phyloP scores from a whole-genome alignment of 164 flowering plant species.

The Amborella trichopoda region DNA sequence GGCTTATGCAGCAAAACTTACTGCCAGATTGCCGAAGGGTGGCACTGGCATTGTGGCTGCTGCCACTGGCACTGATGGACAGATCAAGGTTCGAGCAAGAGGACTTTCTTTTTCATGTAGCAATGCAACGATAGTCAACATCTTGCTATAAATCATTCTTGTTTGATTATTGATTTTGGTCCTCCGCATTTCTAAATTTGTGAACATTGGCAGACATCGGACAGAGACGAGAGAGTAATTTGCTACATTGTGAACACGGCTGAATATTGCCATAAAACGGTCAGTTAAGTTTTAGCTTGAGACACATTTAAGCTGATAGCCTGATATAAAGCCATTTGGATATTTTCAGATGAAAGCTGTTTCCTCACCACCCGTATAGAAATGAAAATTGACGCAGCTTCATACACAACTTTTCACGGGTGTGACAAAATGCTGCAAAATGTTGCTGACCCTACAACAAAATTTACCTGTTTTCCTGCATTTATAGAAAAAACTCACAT shows the following conservation, averaged over 20 bases:
- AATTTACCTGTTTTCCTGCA: no score
- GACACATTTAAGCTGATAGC: no score
- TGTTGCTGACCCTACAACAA: no score
- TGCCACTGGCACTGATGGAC: slow-evolving; percentile 97
- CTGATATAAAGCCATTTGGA: no score
- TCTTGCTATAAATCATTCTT: not conserved
- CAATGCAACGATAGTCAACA: not conserved
- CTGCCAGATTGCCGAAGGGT: slow-evolving; percentile 79
- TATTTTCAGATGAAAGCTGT: no score
- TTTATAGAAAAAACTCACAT: no score
- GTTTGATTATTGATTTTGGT: not conserved
- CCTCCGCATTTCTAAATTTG: not conserved
- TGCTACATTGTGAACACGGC: slow-evolving; percentile 94
- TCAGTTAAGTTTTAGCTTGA: slow-evolving; percentile 34
- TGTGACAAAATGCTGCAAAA: no score
- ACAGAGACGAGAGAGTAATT: slow-evolving; percentile 76
- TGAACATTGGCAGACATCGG: slow-evolving; percentile 52
- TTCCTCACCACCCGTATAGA: no score
- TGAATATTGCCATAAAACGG: slow-evolving; percentile 94
- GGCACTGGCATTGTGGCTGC: slow-evolving; percentile 95
- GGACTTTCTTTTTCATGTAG: slow-evolving; percentile 3
- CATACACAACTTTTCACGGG: no score
- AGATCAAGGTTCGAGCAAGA: slow-evolving; percentile 55
- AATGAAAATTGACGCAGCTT: no score
- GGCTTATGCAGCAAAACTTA: slow-evolving; percentile 86